Conservation (phyloP, 116 monocot species). For the Thalassia testudinum region DNA sequence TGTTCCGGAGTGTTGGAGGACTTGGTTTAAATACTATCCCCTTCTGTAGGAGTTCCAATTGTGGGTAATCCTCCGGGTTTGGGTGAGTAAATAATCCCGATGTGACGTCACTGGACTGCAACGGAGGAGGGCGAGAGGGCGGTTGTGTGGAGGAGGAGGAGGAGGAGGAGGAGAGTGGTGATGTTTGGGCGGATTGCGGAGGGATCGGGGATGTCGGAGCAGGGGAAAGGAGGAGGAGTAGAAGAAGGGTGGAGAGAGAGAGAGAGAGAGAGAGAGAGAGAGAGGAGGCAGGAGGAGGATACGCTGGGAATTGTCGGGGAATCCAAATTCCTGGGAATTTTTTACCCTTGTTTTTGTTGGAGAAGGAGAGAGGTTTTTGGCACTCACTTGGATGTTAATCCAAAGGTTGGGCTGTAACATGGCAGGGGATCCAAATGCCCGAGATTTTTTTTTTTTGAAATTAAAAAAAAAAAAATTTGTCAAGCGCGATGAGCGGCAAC, state of each 20-base stretch:
- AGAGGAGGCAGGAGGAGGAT: background rate
- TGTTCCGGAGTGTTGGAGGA: background rate
- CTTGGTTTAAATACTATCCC: background rate
- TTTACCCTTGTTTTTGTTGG: too few species aligned
- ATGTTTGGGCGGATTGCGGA: background rate
- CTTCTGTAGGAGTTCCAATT: background rate
- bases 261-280: conserved; percentile 5
- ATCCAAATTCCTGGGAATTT: too few species aligned
- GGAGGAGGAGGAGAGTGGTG: background rate
- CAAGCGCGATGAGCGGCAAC: too few species aligned
- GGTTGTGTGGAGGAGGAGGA: background rate
- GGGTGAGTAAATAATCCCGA: background rate
- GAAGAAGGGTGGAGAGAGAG: background rate
- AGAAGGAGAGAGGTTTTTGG: too few species aligned
- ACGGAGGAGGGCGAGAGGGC: background rate
- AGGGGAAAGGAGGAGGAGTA: background rate
- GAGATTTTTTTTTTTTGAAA: too few species aligned
- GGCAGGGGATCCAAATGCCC: too few species aligned
- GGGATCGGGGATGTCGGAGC: background rate
- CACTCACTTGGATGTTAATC: too few species aligned
- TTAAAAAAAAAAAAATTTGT: too few species aligned
- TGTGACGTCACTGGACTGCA: background rate
- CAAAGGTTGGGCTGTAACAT: too few species aligned
- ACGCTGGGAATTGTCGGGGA: too few species aligned
- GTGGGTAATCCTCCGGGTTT: background rate